Conservation (phyloP, 345 rosid species). For the Rubroshorea leprosula region DNA sequence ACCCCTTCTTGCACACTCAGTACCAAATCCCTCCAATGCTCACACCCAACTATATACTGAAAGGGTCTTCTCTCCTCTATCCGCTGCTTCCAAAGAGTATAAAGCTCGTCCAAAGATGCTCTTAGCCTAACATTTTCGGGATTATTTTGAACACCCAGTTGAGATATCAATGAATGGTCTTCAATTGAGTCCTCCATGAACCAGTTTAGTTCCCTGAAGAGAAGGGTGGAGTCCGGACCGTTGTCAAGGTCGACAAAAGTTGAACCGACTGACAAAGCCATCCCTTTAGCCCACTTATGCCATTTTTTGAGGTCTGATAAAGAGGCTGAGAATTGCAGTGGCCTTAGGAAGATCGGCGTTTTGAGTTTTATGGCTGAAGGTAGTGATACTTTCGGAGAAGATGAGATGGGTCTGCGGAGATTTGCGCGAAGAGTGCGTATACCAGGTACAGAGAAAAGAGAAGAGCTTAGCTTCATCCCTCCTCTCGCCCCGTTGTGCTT, state of each 20-base stretch:
- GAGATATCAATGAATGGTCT: constrained; percentile 26
- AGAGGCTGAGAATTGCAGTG: constrained; percentile 37
- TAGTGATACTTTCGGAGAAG: background rate
- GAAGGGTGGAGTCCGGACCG: constrained; percentile 53
- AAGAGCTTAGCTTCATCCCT: background rate
- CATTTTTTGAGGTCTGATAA: constrained; percentile 54
- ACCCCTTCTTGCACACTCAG: constrained; percentile 85
- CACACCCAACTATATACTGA: constrained; percentile 87
- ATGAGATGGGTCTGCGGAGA: background rate
- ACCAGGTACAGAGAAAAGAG: background rate
- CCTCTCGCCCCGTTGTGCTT: background rate
- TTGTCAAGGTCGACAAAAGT: constrained; percentile 43
- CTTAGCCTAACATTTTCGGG: constrained; percentile 20
- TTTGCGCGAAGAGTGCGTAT: constrained; percentile 2
- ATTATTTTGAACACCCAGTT: constrained; percentile 16
- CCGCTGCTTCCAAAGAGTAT: constrained; percentile 67
- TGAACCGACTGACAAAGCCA: constrained; percentile 53
- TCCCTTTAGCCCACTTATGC: constrained; percentile 68
- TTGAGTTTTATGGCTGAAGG: constrained; percentile 22
- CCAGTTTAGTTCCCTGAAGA: constrained; percentile 78
- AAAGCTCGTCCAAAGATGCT: constrained; percentile 52
- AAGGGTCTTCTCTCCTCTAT: constrained; percentile 79
- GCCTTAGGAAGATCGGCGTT: constrained; percentile 52
- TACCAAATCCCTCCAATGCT: constrained; percentile 90
- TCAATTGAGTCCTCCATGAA: constrained; percentile 60